A percentile compares a stretch with the other conserved stretches of the same genome.
These are phyloP conservation scores for Talaromyces adpressus DNA, from an alignment of 495 filamentous ascomycete genomes.

Conservation along the genomic window DNA sequence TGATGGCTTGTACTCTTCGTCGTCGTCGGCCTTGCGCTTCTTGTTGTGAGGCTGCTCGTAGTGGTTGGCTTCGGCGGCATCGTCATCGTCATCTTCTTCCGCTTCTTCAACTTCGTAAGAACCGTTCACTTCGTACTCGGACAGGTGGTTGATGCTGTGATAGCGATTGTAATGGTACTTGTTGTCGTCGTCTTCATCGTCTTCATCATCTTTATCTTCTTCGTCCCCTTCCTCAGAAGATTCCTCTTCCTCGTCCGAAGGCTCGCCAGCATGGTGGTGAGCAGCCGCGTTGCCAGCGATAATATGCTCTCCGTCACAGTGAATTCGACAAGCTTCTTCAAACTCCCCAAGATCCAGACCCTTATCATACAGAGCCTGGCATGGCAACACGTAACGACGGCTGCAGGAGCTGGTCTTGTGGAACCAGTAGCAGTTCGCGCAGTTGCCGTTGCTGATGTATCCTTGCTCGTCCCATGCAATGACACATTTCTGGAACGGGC, in stretches of 20 bases:
- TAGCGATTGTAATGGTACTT: too few relatives aligned
- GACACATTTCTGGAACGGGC: conserved; percentile 4
- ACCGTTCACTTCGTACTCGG: neutral
- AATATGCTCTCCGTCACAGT: neutral
- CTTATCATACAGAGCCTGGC: neutral
- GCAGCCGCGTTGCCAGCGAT: too few relatives aligned
- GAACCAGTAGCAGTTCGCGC: conserved; percentile 4
- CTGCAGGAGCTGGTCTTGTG: neutral
- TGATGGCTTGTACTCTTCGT: neutral
- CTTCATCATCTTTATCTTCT: neutral
- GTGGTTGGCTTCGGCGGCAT: neutral
- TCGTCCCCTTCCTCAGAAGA: neutral
- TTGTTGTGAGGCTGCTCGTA: neutral
- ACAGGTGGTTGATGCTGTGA: too few relatives aligned
- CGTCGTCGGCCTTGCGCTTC: neutral
- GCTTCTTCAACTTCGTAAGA: neutral
- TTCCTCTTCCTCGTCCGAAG: neutral
- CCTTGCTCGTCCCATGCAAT: neutral
- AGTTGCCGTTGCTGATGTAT: neutral
- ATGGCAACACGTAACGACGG: neutral
- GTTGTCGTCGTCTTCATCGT: neutral
- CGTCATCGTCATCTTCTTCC: neutral
- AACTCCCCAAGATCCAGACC: neutral
- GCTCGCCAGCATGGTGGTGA: neutral
- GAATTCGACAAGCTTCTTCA: neutral